phyloP scores from a whole-genome alignment of 805 yeast species.

The Saccharomycopsis sp. region DNA sequence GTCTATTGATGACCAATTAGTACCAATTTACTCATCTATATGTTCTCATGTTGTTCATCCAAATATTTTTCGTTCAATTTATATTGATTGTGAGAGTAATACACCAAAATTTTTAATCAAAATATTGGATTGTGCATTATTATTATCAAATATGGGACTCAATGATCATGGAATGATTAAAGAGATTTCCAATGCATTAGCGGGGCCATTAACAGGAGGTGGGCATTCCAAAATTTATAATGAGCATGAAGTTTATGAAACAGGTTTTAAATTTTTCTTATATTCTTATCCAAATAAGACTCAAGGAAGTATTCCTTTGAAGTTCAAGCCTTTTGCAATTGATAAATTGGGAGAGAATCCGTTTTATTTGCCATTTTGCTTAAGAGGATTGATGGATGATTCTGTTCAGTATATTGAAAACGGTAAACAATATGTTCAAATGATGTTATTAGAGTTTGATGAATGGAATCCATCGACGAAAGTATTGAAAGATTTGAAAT shows the following conservation, averaged over 20 bases:
- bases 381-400: constrained; percentile 71
- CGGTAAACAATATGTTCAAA: constrained; percentile 47
- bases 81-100: constrained; percentile 70
- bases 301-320: constrained; percentile 23
- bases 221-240: constrained; percentile 90
- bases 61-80: constrained; percentile 79
- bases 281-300: constrained; percentile 37
- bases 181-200: constrained; percentile 68
- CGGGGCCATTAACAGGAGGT: constrained; percentile 90
- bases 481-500: constrained; percentile 72
- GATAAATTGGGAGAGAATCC: constrained; percentile 70
- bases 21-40: constrained; percentile 81
- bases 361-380: constrained; percentile 84
- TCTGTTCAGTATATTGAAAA: constrained; percentile 36
- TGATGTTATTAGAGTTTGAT: constrained; percentile 62
- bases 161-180: constrained; percentile 80
- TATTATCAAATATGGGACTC: constrained; percentile 63
- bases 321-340: constrained; percentile 39
- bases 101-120: constrained; percentile 74
- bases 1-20: constrained; percentile 86
- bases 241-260: constrained; percentile 72
- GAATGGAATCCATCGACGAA: constrained; percentile 84
- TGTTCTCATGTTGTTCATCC: constrained; percentile 84
- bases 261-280: constrained; percentile 64
- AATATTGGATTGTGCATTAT: constrained; percentile 63